These are phyloP conservation scores for Melanogaster broomeanus DNA, from an alignment of 768 basidiomycete genomes.

Conservation along the genomic window DNA sequence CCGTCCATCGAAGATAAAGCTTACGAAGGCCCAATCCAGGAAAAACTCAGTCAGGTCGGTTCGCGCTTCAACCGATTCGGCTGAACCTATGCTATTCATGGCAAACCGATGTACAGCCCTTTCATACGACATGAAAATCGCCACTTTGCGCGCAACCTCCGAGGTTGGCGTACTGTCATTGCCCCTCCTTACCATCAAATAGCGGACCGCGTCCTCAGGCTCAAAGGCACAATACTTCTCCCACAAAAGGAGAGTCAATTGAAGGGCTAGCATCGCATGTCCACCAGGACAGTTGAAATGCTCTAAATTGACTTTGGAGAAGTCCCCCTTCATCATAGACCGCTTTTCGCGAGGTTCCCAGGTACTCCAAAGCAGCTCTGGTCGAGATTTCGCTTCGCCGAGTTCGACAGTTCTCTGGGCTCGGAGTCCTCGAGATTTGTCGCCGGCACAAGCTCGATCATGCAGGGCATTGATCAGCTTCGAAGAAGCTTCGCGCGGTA, in stretches of 20 bases:
- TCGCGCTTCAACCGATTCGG: slow-evolving; percentile 20
- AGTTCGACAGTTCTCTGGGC: slow-evolving; percentile 24
- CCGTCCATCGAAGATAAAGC: background rate
- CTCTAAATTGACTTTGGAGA: slow-evolving; percentile 30
- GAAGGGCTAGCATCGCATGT: slow-evolving; percentile 45
- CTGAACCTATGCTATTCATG: slow-evolving; percentile 36
- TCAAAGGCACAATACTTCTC: slow-evolving; percentile 40
- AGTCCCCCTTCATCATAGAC: slow-evolving; percentile 29
- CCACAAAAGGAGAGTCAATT: slow-evolving; percentile 43
- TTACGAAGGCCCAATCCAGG: slow-evolving; percentile 46
- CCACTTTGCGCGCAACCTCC: slow-evolving; percentile 30
- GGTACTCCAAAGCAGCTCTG: slow-evolving; percentile 16
- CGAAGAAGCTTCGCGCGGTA: slow-evolving; percentile 29
- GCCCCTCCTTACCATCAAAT: slow-evolving; percentile 37
- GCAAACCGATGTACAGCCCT: slow-evolving; percentile 43
- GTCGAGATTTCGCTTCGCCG: slow-evolving; percentile 20
- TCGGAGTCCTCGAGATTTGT: slow-evolving; percentile 26
- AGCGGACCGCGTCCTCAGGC: slow-evolving; percentile 43
- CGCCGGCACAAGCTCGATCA: slow-evolving; percentile 21
- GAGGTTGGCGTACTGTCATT: slow-evolving; percentile 26
- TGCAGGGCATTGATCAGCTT: slow-evolving; percentile 33
- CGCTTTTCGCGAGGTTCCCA: slow-evolving; percentile 30
- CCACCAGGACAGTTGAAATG: slow-evolving; percentile 39
- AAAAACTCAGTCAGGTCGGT: slow-evolving; percentile 41
- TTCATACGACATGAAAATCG: slow-evolving; percentile 37